These are phyloP conservation scores for Arthrobotrys megalospora DNA, from an alignment of 2,329 filamentous ascomycete species.

Conservation along the genomic window DNA sequence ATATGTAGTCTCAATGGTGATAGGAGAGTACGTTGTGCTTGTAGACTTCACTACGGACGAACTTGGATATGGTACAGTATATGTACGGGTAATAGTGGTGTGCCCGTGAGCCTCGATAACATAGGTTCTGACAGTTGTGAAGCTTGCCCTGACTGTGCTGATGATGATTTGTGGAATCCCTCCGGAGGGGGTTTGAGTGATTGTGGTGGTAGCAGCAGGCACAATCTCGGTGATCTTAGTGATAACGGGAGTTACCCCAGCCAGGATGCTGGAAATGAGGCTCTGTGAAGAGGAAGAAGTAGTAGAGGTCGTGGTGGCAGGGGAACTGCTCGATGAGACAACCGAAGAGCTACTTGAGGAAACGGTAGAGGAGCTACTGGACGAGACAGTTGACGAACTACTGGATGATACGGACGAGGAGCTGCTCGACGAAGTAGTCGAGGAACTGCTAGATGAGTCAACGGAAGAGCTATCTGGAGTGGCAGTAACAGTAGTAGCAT, in stretches of 20 bases:
- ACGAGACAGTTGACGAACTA: not conserved
- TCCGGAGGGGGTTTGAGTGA: constrained; percentile 22
- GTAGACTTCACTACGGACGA: constrained; percentile 25
- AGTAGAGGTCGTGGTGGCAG: not conserved
- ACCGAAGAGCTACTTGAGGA: not conserved
- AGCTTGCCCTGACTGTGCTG: constrained; percentile 25
- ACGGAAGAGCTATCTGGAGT: no score
- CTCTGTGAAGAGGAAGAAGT: not conserved
- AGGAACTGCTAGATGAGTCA: no score
- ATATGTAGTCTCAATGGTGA: constrained; percentile 35
- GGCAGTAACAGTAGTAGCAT: not conserved
- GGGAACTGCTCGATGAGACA: not conserved
- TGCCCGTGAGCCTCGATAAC: constrained; percentile 36
- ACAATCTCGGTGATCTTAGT: constrained; percentile 42
- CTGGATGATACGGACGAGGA: not conserved
- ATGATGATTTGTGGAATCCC: constrained; percentile 24
- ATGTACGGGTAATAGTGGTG: constrained; percentile 28
- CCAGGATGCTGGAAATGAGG: not conserved
- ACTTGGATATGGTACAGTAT: constrained; percentile 10
- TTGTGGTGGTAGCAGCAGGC: constrained; percentile 40
- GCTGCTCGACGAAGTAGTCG: not conserved
- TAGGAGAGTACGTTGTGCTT: constrained; percentile 24
- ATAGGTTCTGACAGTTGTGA: constrained; percentile 37
- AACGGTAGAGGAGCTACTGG: not conserved
- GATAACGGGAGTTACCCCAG: constrained; percentile 25